Evolutionary conservation across 345 rosid species (phyloP), one percentile per base, ranked within the genome.

Genomic region (Melaleuca alternifolia): DNA sequence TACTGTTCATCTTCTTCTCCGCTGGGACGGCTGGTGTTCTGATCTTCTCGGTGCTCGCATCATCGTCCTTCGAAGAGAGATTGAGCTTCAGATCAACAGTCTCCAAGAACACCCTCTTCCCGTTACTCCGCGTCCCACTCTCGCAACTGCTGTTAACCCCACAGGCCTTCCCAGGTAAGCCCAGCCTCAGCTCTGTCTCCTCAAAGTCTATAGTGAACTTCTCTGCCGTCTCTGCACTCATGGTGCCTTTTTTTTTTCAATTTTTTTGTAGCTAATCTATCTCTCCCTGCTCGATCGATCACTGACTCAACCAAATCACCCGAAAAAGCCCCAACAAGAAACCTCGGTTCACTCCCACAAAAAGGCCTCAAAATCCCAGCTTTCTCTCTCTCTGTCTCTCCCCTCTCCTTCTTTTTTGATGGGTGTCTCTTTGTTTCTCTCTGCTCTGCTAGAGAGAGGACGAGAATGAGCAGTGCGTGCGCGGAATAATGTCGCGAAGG

Each of bases 151-250:
- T 86, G 33, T 81, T 89, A 3, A 13, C 14, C 37, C 83, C 52
- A 7, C 84, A 24, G 65, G 41, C 84, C 18, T 83, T 90, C 24
- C 95, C 95, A 5, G 98, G 94, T 16, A 94, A 84, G 61, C 98
- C 99, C 46, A 97, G 84, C 50, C 98, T 91, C 37, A 97, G 88
- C 91, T 97, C 99, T 59, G 99, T 97, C 89, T 94, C 98, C 86
- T 94, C 98, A 33, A 96, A 97, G 84, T 97, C 92, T 79, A 97
- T 97, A 91, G 90, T 94, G 37, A 56, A 87, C 54, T 89, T 91
- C 50, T 79, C 90, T 21, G 77, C 91, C 4, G 37, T 21, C 54
- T 71, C 88, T 33, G 83, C 54, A 1, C 65, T 89, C 90, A 83
- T 85, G 62, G 85, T 11, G 84, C 90, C 76, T 12, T 81, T 56